Evolutionary conservation across 257 asterid species (phyloP).

Genomic region (Solanum chiquidenum): DNA sequence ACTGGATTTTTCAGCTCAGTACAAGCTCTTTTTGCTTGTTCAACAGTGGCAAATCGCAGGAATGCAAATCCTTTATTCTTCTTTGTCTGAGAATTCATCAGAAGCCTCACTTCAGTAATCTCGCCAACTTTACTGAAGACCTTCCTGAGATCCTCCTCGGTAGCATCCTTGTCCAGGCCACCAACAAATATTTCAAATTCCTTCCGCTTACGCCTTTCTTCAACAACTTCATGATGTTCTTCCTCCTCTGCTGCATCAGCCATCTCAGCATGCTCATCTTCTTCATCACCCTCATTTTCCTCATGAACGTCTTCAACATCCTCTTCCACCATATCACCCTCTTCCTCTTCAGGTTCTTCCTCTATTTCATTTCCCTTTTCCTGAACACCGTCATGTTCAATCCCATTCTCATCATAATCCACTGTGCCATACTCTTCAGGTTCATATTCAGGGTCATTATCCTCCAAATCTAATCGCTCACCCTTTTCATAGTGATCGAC

Average conservation of each 20-base stretch:
- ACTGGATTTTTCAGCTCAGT: conserved; percentile 69
- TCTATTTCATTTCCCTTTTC: conserved; percentile 53
- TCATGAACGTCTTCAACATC: conserved; percentile 53
- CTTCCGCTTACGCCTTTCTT: conserved; percentile 90
- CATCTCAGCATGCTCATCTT: conserved; percentile 43
- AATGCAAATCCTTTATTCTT: conserved; percentile 97
- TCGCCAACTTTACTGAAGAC: conserved; percentile 89
- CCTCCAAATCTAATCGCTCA: conserved; percentile 89
- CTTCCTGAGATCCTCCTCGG: conserved; percentile 82
- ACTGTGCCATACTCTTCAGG: conserved; percentile 77
- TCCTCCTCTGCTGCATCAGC: conserved; percentile 75
- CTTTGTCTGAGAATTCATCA: conserved; percentile 96
- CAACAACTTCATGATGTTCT: conserved; percentile 72
- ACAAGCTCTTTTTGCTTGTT: conserved; percentile 93
- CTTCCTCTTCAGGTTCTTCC: conserved; percentile 67
- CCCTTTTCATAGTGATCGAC: conserved; percentile 71
- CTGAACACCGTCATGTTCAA: conserved; percentile 47
- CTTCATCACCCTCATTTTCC: conserved; percentile 69
- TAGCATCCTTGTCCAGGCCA: conserved; percentile 97
- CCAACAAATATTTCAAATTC: conserved; percentile 96
- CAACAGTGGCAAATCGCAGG: conserved; percentile 87
- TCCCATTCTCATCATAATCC: conserved; percentile 83
- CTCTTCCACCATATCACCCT: conserved; percentile 49
- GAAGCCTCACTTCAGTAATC: conserved; percentile 85
- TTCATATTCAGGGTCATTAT: conserved; percentile 91